These are phyloP conservation scores for Fusarium subtropicale DNA, from an alignment of 2,329 filamentous ascomycete genomes.

Conservation along the genomic window DNA sequence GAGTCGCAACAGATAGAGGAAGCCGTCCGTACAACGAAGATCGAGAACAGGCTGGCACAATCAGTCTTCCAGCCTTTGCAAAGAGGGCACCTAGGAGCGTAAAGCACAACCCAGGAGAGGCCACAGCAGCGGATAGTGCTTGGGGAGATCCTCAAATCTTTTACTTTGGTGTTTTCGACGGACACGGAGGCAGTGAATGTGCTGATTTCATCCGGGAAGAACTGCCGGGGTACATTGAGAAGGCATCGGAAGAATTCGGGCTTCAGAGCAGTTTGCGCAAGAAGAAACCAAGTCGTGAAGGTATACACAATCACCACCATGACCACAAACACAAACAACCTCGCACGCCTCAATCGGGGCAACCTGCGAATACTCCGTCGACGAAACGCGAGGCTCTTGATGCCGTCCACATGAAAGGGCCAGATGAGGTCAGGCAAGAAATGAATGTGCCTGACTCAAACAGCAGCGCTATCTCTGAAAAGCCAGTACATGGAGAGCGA, in stretches of 20 bases:
- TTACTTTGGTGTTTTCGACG: slow-evolving; percentile 97
- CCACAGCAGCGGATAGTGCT: slow-evolving; percentile 77
- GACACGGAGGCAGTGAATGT: slow-evolving; percentile 91
- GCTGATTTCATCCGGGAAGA: slow-evolving; percentile 86
- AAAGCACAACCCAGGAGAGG: slow-evolving; percentile 65
- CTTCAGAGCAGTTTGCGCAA: slow-evolving; percentile 78
- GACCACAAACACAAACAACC: slow-evolving; percentile 37
- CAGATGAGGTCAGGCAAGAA: slow-evolving; percentile 58
- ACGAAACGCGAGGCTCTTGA: slow-evolving; percentile 47
- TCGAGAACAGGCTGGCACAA: slow-evolving; percentile 91
- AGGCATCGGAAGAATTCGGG: slow-evolving; percentile 80
- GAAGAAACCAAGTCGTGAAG: slow-evolving; percentile 51
- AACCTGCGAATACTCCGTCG: slow-evolving; percentile 23
- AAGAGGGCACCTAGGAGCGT: slow-evolving; percentile 78
- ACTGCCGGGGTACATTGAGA: slow-evolving; percentile 89
- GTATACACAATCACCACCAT: slow-evolving; percentile 30
- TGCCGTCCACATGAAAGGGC: slow-evolving; percentile 62
- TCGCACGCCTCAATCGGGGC: slow-evolving; percentile 17
- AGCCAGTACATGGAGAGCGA: slow-evolving; percentile 53
- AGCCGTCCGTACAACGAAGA: slow-evolving; percentile 93
- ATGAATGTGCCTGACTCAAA: slow-evolving; percentile 52
- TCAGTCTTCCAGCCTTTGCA: slow-evolving; percentile 93
- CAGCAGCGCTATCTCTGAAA: slow-evolving; percentile 50
- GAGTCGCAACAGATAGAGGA: slow-evolving; percentile 81
- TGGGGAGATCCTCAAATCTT: slow-evolving; percentile 95